A percentile compares a stretch with the other conserved stretches of the same genome.
phyloP scores from a whole-genome alignment of 768 basidiomycete genomes.

The Vararia minispora region DNA sequence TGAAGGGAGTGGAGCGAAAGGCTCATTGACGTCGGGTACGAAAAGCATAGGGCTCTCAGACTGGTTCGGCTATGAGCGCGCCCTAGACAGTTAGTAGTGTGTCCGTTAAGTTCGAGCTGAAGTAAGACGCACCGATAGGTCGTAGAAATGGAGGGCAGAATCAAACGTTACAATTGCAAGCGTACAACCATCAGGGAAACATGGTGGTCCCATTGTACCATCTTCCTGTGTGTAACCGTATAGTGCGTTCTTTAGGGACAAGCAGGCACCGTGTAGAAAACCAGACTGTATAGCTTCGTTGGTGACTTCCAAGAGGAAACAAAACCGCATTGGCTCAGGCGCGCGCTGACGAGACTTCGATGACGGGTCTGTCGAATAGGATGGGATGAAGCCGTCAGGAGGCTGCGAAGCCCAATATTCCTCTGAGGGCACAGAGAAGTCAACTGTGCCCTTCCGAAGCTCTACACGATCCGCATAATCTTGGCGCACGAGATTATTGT shows the following conservation, averaged over 20 bases:
- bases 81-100: constrained; percentile 16
- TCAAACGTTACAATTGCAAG: constrained; percentile 85
- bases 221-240: constrained; percentile 44
- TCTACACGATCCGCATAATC: constrained; percentile 81
- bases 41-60: constrained; percentile 46
- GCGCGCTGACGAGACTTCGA: constrained; percentile 29
- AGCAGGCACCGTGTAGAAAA: constrained; percentile 56
- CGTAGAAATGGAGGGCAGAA: constrained; percentile 72
- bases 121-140: constrained; percentile 59
- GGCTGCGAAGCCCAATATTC: constrained; percentile 82
- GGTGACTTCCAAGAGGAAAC: constrained; percentile 88
- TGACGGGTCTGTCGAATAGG: constrained; percentile 42
- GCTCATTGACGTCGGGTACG: constrained; percentile 84
- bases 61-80: constrained; percentile 13
- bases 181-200: constrained; percentile 40
- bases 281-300: constrained; percentile 56
- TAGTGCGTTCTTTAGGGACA: constrained; percentile 46
- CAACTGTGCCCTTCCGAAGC: constrained; percentile 82
- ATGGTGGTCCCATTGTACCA: constrained; percentile 28
- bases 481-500: constrained; percentile 62
- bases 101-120: background rate
- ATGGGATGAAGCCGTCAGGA: constrained; percentile 36
- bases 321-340: constrained; percentile 58
- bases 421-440: constrained; percentile 59
- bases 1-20: constrained; percentile 63